These are phyloP conservation scores for Torulaspora quercuum DNA, from an alignment of 805 yeast species.

Conservation along the genomic window DNA sequence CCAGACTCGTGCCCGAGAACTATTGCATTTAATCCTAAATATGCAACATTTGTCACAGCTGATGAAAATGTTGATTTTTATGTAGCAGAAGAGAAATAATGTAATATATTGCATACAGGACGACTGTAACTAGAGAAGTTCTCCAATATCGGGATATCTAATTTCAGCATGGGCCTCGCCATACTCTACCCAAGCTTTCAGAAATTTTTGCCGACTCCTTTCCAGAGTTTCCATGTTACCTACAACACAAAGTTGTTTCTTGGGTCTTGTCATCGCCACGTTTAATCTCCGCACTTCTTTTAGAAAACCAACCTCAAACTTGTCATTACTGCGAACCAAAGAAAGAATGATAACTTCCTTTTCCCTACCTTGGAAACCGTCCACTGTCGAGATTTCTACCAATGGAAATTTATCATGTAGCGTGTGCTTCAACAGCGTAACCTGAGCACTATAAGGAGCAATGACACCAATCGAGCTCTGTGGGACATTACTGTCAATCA, in stretches of 20 bases:
- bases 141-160: conserved; percentile 57
- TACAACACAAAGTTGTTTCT: conserved; percentile 75
- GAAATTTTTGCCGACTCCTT: conserved; percentile 41
- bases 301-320: conserved; percentile 73
- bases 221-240: conserved; percentile 79
- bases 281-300: conserved; percentile 76
- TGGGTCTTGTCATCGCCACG: conserved; percentile 91
- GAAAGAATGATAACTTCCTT: conserved; percentile 81
- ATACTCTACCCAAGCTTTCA: conserved; percentile 66
- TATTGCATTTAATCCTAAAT: conserved; percentile 42
- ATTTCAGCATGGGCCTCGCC: conserved; percentile 65
- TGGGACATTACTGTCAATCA: conserved; percentile 52
- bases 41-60: conserved; percentile 39
- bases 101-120: conserved; percentile 4
- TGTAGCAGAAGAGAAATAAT: conserved; percentile 26
- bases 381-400: conserved; percentile 84
- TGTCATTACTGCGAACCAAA: conserved; percentile 75
- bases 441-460: conserved; percentile 90
- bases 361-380: conserved; percentile 96
- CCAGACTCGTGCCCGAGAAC: conserved; percentile 41
- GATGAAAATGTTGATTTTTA: conserved; percentile 39
- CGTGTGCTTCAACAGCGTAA: conserved; percentile 50
- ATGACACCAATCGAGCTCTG: conserved; percentile 72
- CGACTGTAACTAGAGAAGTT: conserved; percentile 25
- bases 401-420: conserved; percentile 40